Conservation (phyloP, 2,329 filamentous ascomycete genomes). For the Colletotrichum magnum region DNA sequence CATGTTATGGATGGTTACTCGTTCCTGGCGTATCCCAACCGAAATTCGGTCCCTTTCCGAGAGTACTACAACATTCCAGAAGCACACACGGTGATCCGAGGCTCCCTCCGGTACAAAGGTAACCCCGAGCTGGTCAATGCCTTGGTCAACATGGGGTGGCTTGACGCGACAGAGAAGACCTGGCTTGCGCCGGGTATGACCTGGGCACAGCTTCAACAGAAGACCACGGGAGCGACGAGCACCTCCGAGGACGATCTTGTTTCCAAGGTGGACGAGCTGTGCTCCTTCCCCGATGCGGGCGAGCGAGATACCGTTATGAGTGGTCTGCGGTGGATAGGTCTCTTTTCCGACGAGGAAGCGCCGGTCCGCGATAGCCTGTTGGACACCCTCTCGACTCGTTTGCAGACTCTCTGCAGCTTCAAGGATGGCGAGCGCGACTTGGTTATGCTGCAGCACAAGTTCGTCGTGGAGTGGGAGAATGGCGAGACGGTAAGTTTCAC, state of each 20-base stretch:
- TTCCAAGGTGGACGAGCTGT: constrained; percentile 73
- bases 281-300: constrained; percentile 70
- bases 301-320: constrained; percentile 74
- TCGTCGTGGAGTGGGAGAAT: constrained; percentile 77
- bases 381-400: constrained; percentile 79
- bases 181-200: constrained; percentile 82
- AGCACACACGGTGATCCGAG: constrained; percentile 76
- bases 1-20: constrained; percentile 69
- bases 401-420: constrained; percentile 82
- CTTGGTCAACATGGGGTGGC: constrained; percentile 78
- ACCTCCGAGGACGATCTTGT: constrained; percentile 76
- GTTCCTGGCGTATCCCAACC: constrained; percentile 80
- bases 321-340: constrained; percentile 75
- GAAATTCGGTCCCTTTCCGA: constrained; percentile 76
- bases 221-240: constrained; percentile 79
- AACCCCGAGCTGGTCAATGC: constrained; percentile 78
- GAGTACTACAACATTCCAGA: constrained; percentile 80
- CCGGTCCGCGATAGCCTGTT: constrained; percentile 74
- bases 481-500: constrained; percentile 57
- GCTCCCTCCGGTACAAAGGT: constrained; percentile 77
- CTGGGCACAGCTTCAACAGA: constrained; percentile 78
- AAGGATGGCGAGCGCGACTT: constrained; percentile 75
- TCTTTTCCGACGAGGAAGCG: constrained; percentile 68
- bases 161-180: constrained; percentile 47
- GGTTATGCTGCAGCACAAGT: constrained; percentile 74